A percentile compares a stretch with the other conserved stretches of the same genome.
Evolutionary conservation across 2,329 filamentous ascomycete genomes (phyloP).

Genomic region (Fusarium floridanum): DNA sequence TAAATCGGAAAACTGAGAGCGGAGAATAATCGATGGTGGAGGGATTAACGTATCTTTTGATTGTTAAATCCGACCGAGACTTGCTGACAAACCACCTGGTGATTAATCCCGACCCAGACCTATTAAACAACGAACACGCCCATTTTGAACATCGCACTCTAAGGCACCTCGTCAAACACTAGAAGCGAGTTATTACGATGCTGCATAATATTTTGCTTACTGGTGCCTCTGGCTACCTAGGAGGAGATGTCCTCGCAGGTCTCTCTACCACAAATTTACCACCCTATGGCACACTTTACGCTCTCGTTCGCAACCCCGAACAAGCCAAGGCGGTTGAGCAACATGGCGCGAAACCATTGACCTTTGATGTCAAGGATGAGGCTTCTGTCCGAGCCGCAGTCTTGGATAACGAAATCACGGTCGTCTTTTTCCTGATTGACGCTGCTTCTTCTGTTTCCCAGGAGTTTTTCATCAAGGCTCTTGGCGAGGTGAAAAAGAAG

Average conservation of each 20-base stretch:
- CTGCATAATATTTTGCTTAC: neutral
- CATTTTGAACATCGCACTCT: neutral
- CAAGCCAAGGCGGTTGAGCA: neutral
- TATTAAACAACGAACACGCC: neutral
- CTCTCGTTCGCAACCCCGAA: neutral
- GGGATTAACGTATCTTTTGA: neutral
- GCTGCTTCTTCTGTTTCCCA: neutral
- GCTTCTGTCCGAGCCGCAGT: neutral
- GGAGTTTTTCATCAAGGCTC: neutral
- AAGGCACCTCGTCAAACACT: neutral
- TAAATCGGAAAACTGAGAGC: neutral
- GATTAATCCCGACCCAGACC: neutral
- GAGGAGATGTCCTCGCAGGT: neutral
- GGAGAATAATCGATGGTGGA: neutral
- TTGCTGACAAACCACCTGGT: neutral
- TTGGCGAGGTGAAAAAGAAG: neutral
- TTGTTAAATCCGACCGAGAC: neutral
- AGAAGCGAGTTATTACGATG: neutral
- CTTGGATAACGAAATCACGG: neutral
- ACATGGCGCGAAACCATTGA: neutral
- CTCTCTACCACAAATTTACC: neutral
- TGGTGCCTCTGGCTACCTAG: neutral
- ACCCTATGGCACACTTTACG: neutral
- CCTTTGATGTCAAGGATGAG: neutral
- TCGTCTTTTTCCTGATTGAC: neutral